Evolutionary conservation across 129 eudicot species (phyloP).

Genomic region (Oenanthe sinensis): DNA sequence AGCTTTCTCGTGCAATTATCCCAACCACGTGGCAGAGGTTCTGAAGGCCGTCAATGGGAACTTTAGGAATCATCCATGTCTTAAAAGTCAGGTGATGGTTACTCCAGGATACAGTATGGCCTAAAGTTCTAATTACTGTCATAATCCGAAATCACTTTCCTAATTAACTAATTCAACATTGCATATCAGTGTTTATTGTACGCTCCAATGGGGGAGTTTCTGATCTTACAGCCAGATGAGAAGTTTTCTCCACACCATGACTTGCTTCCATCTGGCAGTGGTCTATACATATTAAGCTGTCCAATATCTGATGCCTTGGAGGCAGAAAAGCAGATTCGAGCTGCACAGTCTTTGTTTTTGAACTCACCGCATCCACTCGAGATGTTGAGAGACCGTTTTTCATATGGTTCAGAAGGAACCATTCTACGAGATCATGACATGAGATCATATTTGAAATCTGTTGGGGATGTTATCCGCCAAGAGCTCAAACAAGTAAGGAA

Average conservation of each 20-base stretch:
- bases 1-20: conserved; percentile 75
- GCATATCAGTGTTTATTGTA: conserved; percentile 53
- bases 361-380: conserved; percentile 92
- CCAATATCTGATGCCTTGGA: conserved; percentile 29
- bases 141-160: no score
- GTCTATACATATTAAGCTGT: conserved; percentile 54
- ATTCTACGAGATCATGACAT: conserved; percentile 81
- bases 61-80: conserved; percentile 71
- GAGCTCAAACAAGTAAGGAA: conserved; percentile 57
- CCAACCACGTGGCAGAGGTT: conserved; percentile 60
- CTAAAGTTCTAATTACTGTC: background rate
- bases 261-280: conserved; percentile 86
- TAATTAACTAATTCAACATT: background rate
- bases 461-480: conserved; percentile 62
- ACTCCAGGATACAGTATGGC: background rate
- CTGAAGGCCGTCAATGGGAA: conserved; percentile 74
- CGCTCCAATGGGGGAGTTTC: conserved; percentile 82
- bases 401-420: conserved; percentile 68
- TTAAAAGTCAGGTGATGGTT: conserved; percentile 51
- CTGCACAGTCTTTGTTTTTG: conserved; percentile 55
- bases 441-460: conserved; percentile 56
- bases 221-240: conserved; percentile 83
- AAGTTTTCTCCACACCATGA: conserved; percentile 71
- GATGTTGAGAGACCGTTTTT: conserved; percentile 66
- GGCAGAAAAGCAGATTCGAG: conserved; percentile 57